Evolutionary conservation across 2,329 filamentous ascomycete genomes (phyloP), one percentile per base, ranked within the genome.

Genomic region (Xylariomycetidae sp.): DNA sequence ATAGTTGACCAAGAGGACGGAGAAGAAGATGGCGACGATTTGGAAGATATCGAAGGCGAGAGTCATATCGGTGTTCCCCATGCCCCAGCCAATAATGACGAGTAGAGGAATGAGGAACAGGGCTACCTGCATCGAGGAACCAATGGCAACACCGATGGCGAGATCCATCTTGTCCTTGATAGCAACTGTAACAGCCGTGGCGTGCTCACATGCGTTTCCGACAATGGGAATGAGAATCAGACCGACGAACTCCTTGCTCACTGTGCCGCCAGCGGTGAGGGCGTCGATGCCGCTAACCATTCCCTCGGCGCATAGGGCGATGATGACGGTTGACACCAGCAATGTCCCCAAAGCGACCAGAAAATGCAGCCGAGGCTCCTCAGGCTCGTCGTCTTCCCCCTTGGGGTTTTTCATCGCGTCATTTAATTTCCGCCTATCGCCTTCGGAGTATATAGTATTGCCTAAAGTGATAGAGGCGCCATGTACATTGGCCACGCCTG

Each of bases 11-110:
- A 94, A 71, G 26, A 94, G 76, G 0, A 87, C 85, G 2, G 86
- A 80, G 10, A 92, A 85, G 48, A 94, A 94, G 25, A 94, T 66
- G 25, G 85, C 82, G 15, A 88, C 83, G 11, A 95, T 81, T 63
- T 95, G 87, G 67, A 96, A 96, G 1, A 80, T 80, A 53, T 94
- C 87, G 56, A 95, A 92, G 57, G 82, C 82, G 5, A 94, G 72
- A 14, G 80, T 86, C 86, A 90, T 90, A 2, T 78, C 70, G 41
- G 82, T 78, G 41, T 74, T 58, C 23, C 65, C 74, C 72, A 88
- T 79, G 42, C 78, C 80, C 85, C 85, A 90, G 34, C 85, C 85
- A 22, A 89, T 76, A 23, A 89, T 73, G 36, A 88, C 82, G 19
- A 88, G 73, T 9, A 89, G 64, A 0, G 85, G 85, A 7, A 86